Evolutionary conservation across 2,329 filamentous ascomycete genomes (phyloP).

Genomic region (Plenodomus biglobosus): DNA sequence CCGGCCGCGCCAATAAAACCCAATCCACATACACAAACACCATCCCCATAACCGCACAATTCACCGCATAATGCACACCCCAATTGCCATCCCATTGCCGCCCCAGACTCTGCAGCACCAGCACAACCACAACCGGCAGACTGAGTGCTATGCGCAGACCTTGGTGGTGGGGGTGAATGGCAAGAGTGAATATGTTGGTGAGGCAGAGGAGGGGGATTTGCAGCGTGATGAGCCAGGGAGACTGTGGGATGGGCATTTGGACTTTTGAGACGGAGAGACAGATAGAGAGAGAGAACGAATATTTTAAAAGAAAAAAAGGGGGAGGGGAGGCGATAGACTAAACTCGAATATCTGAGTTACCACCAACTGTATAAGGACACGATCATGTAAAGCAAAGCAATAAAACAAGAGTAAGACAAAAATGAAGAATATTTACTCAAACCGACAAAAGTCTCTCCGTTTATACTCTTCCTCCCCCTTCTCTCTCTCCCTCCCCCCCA

Average conservation of each 20-base stretch:
- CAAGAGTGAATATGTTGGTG: constrained; percentile 17
- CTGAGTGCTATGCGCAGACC: constrained; percentile 10
- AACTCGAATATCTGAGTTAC: too few species aligned
- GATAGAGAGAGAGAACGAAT: too few species aligned
- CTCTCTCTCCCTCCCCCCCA: too few species aligned
- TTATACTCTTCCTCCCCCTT: too few species aligned
- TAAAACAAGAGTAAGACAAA: too few species aligned
- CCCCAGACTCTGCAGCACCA: constrained; percentile 22
- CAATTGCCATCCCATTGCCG: constrained; percentile 13
- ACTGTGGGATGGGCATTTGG: constrained; percentile 1
- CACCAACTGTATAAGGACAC: too few species aligned
- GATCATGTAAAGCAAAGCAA: too few species aligned
- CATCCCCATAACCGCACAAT: constrained; percentile 6
- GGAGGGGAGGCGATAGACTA: too few species aligned
- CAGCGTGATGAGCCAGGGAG: constrained; percentile 1
- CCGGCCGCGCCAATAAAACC: constrained; percentile 23
- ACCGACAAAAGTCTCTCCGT: too few species aligned
- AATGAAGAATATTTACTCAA: too few species aligned
- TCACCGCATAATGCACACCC: constrained; percentile 17
- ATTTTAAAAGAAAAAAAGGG: too few species aligned
- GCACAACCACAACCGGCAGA: constrained; percentile 16
- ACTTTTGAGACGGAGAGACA: too few species aligned
- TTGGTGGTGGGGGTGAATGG: constrained; percentile 10
- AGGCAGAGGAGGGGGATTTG: constrained; percentile 19
- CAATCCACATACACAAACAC: constrained; percentile 23